Percentiles rank a stretch among this genome's conserved stretches.
These are phyloP conservation scores for Fusarium tanahbumbuense DNA, from an alignment of 2,329 filamentous ascomycete genomes.

Conservation along the genomic window DNA sequence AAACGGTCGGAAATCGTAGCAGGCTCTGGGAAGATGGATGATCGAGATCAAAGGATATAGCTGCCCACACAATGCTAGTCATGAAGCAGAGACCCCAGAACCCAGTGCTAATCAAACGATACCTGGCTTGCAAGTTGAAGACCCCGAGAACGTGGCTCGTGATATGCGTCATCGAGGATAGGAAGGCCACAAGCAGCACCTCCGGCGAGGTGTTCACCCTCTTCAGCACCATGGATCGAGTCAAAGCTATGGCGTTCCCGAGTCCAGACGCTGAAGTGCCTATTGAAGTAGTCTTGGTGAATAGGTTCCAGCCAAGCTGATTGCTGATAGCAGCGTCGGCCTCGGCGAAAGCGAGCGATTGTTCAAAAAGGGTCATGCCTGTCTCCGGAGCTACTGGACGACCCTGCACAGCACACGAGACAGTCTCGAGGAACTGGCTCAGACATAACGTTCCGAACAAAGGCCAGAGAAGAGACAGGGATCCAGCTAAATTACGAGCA, in stretches of 20 bases:
- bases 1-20: constrained; percentile 91
- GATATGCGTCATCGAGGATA: constrained; percentile 91
- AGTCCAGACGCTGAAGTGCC: constrained; percentile 40
- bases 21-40: constrained; percentile 73
- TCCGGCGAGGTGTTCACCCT: constrained; percentile 91
- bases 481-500: constrained; percentile 73
- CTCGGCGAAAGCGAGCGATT: constrained; percentile 94
- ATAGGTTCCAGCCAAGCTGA: constrained; percentile 78
- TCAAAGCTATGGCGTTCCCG: constrained; percentile 60
- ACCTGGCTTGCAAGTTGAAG: constrained; percentile 80
- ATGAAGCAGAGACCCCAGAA: constrained; percentile 94
- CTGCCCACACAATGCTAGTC: constrained; percentile 83
- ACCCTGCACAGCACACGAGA: constrained; percentile 89
- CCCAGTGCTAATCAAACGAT: constrained; percentile 85
- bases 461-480: constrained; percentile 80
- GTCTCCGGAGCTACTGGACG: constrained; percentile 84
- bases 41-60: constrained; percentile 70
- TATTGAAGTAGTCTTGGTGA: constrained; percentile 60
- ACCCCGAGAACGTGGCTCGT: constrained; percentile 86
- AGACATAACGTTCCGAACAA: constrained; percentile 76
- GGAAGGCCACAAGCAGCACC: constrained; percentile 83
- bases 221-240: constrained; percentile 75
- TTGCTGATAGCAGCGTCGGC: constrained; percentile 88
- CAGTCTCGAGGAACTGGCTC: constrained; percentile 89
- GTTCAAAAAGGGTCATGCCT: constrained; percentile 96